Evolutionary conservation across 495 filamentous ascomycete species (phyloP).

Genomic region (Cercophora sp.): DNA sequence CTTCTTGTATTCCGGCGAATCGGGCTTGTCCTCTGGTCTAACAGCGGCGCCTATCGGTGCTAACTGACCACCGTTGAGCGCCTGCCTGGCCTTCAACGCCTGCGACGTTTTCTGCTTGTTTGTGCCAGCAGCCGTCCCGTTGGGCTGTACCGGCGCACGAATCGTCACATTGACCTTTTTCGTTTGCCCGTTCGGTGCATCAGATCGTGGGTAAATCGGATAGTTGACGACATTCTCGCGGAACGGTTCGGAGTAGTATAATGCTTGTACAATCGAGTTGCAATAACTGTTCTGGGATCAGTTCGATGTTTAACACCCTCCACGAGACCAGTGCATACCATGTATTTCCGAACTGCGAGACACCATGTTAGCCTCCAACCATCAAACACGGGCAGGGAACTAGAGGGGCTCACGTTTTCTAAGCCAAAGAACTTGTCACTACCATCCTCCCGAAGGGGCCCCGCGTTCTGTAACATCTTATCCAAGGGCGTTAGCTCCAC

Average conservation of each 20-base stretch:
- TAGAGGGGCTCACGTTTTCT: slow-evolving; percentile 75
- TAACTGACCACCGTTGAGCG: slow-evolving; percentile 39
- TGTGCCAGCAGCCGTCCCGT: slow-evolving; percentile 45
- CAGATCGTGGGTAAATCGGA: slow-evolving; percentile 54
- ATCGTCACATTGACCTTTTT: slow-evolving; percentile 48
- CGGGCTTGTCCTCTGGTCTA: slow-evolving; percentile 65
- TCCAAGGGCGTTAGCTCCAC: slow-evolving; percentile 73
- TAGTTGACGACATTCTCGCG: slow-evolving; percentile 94
- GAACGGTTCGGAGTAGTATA: slow-evolving; percentile 93
- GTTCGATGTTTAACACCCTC: not conserved
- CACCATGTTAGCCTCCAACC: slow-evolving; percentile 19
- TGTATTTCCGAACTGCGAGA: slow-evolving; percentile 83
- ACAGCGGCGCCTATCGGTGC: slow-evolving; percentile 32
- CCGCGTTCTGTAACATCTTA: slow-evolving; percentile 75
- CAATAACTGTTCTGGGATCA: slow-evolving; percentile 65
- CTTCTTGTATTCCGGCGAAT: slow-evolving; percentile 94
- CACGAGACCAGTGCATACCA: slow-evolving; percentile 58
- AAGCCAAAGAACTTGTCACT: slow-evolving; percentile 98
- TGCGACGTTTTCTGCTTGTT: slow-evolving; percentile 40
- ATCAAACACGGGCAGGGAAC: not conserved
- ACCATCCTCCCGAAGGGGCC: slow-evolving; percentile 75
- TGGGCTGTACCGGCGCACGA: slow-evolving; percentile 39
- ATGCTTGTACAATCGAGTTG: slow-evolving; percentile 95
- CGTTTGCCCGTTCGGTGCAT: slow-evolving; percentile 40
- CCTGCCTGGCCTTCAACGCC: slow-evolving; percentile 42